These are phyloP conservation scores for Lyophyllum atratum DNA, from an alignment of 768 basidiomycete species.

Conservation along the genomic window DNA sequence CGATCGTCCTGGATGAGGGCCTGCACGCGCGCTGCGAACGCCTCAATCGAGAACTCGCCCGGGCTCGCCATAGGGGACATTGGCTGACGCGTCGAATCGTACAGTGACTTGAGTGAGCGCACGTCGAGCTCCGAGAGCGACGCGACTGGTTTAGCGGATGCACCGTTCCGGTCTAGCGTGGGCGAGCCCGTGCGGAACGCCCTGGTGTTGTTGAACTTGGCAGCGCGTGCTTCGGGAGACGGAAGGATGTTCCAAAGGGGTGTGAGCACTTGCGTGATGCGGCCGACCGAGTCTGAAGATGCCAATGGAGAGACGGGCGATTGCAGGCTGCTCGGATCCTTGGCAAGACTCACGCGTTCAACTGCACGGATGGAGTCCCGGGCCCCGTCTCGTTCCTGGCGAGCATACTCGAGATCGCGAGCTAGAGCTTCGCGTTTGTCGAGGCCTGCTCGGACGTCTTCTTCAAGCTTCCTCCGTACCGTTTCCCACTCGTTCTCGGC, in stretches of 20 bases:
- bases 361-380: slow-evolving; percentile 37
- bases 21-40: slow-evolving; percentile 76
- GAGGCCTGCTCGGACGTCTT: slow-evolving; percentile 45
- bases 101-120: slow-evolving; percentile 81
- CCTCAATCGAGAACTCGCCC: slow-evolving; percentile 70
- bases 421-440: slow-evolving; percentile 49
- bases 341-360: neutral
- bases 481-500: slow-evolving; percentile 51
- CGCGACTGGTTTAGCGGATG: slow-evolving; percentile 23
- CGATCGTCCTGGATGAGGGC: slow-evolving; percentile 83
- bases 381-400: slow-evolving; percentile 52
- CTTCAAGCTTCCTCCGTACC: slow-evolving; percentile 47
- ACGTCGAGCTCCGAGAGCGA: slow-evolving; percentile 87
- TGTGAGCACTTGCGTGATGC: slow-evolving; percentile 62
- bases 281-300: slow-evolving; percentile 47
- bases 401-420: slow-evolving; percentile 55
- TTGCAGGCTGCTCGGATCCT: slow-evolving; percentile 11
- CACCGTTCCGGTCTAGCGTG: slow-evolving; percentile 23
- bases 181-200: slow-evolving; percentile 53
- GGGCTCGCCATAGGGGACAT: slow-evolving; percentile 23
- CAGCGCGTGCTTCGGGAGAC: slow-evolving; percentile 78
- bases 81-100: slow-evolving; percentile 44
- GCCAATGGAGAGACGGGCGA: slow-evolving; percentile 11
- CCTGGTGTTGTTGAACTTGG: slow-evolving; percentile 54
- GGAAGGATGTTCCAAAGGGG: slow-evolving; percentile 84